Conservation (phyloP, 1,139 yeast genomes). For the Saccharomyces hybrid region DNA sequence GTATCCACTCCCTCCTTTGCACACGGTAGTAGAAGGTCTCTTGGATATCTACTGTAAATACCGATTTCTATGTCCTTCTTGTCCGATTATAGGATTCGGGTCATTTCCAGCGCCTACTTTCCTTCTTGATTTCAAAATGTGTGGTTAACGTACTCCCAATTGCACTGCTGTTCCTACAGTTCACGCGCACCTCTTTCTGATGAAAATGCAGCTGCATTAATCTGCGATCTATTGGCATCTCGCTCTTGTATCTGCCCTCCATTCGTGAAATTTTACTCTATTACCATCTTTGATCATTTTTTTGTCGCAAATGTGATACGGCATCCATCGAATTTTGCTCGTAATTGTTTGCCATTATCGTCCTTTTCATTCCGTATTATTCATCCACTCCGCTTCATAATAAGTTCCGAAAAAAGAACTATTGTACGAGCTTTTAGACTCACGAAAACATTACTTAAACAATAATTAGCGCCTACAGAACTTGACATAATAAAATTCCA, state of each 20-base stretch:
- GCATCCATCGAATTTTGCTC: neutral
- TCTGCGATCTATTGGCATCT: neutral
- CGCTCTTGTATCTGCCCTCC: neutral
- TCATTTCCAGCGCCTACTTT: neutral
- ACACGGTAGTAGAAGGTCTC: too few relatives aligned
- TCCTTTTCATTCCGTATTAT: neutral
- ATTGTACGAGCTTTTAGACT: neutral
- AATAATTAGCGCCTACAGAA: neutral
- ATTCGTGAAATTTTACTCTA: neutral
- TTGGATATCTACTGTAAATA: too few relatives aligned
- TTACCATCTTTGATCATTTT: neutral
- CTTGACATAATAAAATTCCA: neutral
- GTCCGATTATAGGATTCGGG: neutral
- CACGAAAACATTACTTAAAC: too few relatives aligned
- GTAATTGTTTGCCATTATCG: neutral
- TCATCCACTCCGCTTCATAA: neutral
- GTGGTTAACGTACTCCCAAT: neutral
- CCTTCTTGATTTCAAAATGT: neutral
- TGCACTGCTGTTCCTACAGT: neutral
- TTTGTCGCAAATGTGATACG: too few relatives aligned
- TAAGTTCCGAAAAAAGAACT: too few relatives aligned
- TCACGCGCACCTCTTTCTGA: neutral
- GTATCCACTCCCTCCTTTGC: neutral
- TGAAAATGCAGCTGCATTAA: neutral
- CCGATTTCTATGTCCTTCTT: neutral